Evolutionary conservation across 805 yeast genomes (phyloP).

Genomic region (Pichia heedii): DNA sequence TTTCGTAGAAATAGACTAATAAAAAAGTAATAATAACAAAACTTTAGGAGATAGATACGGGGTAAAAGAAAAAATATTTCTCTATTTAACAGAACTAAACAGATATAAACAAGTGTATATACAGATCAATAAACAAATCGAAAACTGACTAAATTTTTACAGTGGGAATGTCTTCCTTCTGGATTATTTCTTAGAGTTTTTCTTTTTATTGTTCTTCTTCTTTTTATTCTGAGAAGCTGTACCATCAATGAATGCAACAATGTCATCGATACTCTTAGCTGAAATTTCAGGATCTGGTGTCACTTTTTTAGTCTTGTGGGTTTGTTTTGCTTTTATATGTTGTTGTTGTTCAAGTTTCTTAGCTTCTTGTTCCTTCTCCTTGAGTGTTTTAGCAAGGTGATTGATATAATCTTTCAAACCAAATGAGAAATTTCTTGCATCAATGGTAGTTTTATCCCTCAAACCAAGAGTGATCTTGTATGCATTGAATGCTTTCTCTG

Average conservation of each 20-base stretch:
- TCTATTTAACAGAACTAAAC: too few relatives aligned
- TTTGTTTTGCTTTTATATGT: slow-evolving; percentile 18
- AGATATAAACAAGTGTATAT: slow-evolving; percentile 1
- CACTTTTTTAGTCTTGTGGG: slow-evolving; percentile 27
- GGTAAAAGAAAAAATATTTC: too few relatives aligned
- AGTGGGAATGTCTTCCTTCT: neutral
- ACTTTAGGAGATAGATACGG: too few relatives aligned
- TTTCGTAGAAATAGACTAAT: too few relatives aligned
- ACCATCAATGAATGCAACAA: slow-evolving; percentile 66
- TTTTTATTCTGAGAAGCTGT: slow-evolving; percentile 23
- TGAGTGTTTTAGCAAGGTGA: slow-evolving; percentile 20
- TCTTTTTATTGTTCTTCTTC: slow-evolving; percentile 20
- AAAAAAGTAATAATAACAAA: too few relatives aligned
- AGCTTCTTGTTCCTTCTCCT: slow-evolving; percentile 17
- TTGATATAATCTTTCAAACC: slow-evolving; percentile 43
- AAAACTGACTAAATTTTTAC: neutral
- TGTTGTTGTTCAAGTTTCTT: slow-evolving; percentile 15
- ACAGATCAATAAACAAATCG: neutral
- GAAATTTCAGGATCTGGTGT: slow-evolving; percentile 47
- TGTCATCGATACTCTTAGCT: slow-evolving; percentile 59
- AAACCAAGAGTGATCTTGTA: slow-evolving; percentile 57
- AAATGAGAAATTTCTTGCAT: slow-evolving; percentile 55
- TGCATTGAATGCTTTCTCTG: slow-evolving; percentile 45
- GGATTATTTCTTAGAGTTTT: slow-evolving; percentile 15
- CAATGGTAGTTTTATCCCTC: slow-evolving; percentile 57